These are phyloP conservation scores for Candida arabinofermentans DNA, from an alignment of 805 yeast genomes.

Conservation along the genomic window DNA sequence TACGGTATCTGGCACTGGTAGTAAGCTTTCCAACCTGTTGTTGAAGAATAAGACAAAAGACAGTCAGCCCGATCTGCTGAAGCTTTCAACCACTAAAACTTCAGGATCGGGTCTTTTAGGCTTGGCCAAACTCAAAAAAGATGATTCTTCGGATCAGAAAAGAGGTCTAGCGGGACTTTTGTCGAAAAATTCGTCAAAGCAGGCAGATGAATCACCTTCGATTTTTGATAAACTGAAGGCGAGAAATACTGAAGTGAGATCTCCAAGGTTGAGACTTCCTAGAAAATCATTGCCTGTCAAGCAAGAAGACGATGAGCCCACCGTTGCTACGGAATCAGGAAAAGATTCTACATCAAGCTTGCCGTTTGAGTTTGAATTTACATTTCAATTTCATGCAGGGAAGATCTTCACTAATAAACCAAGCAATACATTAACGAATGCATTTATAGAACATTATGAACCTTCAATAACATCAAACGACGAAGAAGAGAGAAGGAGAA, in stretches of 20 bases:
- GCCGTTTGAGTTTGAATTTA: conserved; percentile 9
- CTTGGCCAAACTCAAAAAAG: background rate
- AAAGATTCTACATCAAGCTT: background rate
- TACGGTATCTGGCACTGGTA: background rate
- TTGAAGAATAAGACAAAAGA: background rate
- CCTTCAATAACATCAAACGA: background rate
- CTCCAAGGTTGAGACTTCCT: background rate
- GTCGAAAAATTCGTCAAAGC: background rate
- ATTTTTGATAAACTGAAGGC: conserved; percentile 1
- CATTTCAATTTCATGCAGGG: conserved; percentile 2
- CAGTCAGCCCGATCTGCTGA: background rate
- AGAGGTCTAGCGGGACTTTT: conserved; percentile 3
- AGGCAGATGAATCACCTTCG: background rate
- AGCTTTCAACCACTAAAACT: background rate
- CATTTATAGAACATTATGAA: conserved; percentile 1
- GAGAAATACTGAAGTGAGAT: background rate
- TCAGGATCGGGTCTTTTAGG: background rate
- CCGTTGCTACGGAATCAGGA: background rate
- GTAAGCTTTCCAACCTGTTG: background rate
- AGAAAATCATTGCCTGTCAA: too few relatives aligned
- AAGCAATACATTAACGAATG: conserved; percentile 9
- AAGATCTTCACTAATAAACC: conserved; percentile 7
- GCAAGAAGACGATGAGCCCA: background rate
- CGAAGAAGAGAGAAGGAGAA: conserved; percentile 5
- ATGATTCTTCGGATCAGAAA: background rate